A percentile compares a stretch with the other conserved stretches of the same genome.
Evolutionary conservation across 495 filamentous ascomycete genomes (phyloP).

Genomic region (Trichocladium antarcticum): DNA sequence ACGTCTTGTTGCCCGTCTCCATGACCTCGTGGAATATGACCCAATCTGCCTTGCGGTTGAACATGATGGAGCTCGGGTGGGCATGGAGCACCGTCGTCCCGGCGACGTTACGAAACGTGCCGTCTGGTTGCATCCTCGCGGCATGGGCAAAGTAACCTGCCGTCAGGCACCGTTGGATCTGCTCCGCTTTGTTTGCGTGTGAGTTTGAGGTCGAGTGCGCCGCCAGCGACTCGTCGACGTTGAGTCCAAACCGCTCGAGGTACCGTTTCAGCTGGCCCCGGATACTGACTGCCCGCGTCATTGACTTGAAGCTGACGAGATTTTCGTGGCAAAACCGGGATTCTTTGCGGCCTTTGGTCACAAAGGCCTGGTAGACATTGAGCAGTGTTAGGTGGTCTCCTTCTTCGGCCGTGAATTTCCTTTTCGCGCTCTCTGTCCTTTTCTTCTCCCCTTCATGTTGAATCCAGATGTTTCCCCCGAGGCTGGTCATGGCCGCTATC

Average conservation of each 20-base stretch:
- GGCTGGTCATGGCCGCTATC: constrained; percentile 89
- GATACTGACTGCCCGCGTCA: constrained; percentile 76
- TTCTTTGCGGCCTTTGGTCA: constrained; percentile 76
- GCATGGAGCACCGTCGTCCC: constrained; percentile 66
- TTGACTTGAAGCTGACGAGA: constrained; percentile 70
- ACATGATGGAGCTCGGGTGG: constrained; percentile 90
- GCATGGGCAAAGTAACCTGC: constrained; percentile 92
- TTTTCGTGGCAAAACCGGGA: constrained; percentile 80
- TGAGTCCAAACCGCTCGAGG: constrained; percentile 73
- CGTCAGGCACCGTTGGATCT: constrained; percentile 77
- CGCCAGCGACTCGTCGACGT: constrained; percentile 48
- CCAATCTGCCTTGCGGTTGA: constrained; percentile 97
- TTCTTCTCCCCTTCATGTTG: constrained; percentile 68
- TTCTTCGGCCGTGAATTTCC: constrained; percentile 86
- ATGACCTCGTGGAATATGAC: constrained; percentile 93
- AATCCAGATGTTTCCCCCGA: constrained; percentile 73
- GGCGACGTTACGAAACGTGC: constrained; percentile 71
- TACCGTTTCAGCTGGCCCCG: constrained; percentile 77
- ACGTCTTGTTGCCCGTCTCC: constrained; percentile 82
- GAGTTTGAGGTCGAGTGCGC: constrained; percentile 5
- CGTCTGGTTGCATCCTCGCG: constrained; percentile 91
- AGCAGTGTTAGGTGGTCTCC: constrained; percentile 91
- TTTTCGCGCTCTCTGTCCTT: constrained; percentile 54
- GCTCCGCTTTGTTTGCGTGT: constrained; percentile 43
- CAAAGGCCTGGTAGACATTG: constrained; percentile 86